Evolutionary conservation across 1,284 basidiomycete species (phyloP).

Genomic region (Sanghuangporus weigelae): DNA sequence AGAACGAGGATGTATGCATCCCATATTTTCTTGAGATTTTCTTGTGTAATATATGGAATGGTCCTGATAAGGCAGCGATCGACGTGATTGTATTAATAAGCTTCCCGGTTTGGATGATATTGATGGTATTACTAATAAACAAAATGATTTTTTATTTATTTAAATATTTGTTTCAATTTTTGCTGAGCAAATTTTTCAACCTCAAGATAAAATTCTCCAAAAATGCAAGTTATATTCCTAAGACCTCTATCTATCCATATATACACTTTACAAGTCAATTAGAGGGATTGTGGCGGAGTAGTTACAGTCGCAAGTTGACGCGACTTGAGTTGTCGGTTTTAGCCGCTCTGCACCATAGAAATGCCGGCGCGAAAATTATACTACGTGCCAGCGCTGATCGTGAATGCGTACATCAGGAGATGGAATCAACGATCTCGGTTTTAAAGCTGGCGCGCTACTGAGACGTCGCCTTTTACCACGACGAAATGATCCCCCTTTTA

Average conservation of each 20-base stretch:
- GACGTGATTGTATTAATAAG: not conserved
- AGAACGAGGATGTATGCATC: too few relatives aligned
- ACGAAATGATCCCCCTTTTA: too few relatives aligned
- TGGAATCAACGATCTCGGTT: too few relatives aligned
- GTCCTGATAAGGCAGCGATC: not conserved
- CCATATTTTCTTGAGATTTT: too few relatives aligned
- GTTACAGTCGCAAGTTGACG: constrained; percentile 45
- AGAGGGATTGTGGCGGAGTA: constrained; percentile 16
- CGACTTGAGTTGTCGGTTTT: constrained; percentile 30
- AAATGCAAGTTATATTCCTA: not conserved
- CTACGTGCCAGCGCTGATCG: too few relatives aligned
- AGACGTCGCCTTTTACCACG: too few relatives aligned
- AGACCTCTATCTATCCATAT: not conserved
- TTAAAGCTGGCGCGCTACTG: too few relatives aligned
- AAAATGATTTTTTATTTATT: not conserved
- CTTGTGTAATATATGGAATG: too few relatives aligned
- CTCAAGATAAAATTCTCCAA: not conserved
- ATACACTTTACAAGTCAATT: not conserved
- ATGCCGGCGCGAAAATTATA: too few relatives aligned
- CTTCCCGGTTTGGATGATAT: not conserved
- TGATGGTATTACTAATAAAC: not conserved
- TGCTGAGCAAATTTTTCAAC: not conserved
- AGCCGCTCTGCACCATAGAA: not conserved
- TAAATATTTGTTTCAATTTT: not conserved
- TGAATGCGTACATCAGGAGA: too few relatives aligned